Conservation (phyloP, 306 rosid species). For the Echinosophora koreensis region DNA sequence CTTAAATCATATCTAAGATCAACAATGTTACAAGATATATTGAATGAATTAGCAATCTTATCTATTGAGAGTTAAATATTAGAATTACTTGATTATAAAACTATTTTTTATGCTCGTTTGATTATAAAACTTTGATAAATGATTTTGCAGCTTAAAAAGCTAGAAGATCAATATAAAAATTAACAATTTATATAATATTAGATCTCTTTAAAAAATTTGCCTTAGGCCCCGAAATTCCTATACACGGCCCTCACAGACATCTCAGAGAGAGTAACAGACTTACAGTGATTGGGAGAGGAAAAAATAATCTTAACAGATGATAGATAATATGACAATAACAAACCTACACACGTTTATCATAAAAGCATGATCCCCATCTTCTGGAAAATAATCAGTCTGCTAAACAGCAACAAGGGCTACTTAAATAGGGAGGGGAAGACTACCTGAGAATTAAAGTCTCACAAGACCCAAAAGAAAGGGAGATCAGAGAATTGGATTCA, state of each 20-base stretch:
- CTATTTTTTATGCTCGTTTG: no score
- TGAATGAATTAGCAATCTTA: no score
- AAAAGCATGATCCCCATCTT: constrained; percentile 25
- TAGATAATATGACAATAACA: constrained; percentile 31
- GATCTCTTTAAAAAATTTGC: no score
- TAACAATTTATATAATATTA: no score
- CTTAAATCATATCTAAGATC: no score
- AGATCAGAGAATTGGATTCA: constrained; percentile 33
- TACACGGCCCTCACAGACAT: background rate
- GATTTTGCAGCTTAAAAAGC: no score
- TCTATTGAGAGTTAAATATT: no score
- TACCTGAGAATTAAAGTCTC: constrained; percentile 6
- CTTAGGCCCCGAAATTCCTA: no score
- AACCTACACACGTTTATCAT: constrained; percentile 27
- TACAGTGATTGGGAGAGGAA: background rate
- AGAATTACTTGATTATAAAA: no score
- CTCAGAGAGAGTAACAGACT: constrained; percentile 7
- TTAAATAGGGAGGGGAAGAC: background rate
- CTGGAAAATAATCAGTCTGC: constrained; percentile 33
- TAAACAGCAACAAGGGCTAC: constrained; percentile 31
- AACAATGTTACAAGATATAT: no score
- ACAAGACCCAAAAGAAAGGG: constrained; percentile 21
- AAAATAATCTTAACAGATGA: constrained; percentile 11
- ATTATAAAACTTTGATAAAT: no score
- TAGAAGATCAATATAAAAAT: no score